Evolutionary conservation across 129 eudicot species (phyloP), one percentile per base, ranked within the genome.

Genomic region (Pulicaria dysenterica): DNA sequence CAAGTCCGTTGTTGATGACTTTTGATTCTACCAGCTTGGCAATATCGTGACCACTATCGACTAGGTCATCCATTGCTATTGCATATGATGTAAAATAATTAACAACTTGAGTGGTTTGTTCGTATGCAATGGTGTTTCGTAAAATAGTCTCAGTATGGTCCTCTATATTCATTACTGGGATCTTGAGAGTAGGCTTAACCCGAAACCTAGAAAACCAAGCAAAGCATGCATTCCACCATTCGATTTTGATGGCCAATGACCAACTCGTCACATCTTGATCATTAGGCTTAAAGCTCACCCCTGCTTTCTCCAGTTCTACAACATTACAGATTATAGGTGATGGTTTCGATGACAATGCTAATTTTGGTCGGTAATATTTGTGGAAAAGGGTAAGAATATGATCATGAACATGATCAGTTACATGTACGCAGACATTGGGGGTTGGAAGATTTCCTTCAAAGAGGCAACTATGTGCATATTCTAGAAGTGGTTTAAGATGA

Each of bases 81-180:
- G 75, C 76, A 40, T 77, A 77, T 12, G 76, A 69, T 11, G 76
- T 69, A 15, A 77, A 14, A 11, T 69, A 60, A 7, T 34, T 9
- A 38, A 7, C 50, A 40, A 0, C 4, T 4, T 45, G 44, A 41
- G 40, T 40, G 7, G 58, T 48, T 13, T 47, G 56, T 64, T 77
- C 81, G 3, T 57, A 77, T 1, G 64, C 81, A 38, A 77, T 59
- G 6, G 69, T 53, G 64, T 77, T 77, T 51, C 75, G 58, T 7
- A 77, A 42, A 62, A 56, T 31, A 19, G 45, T 17, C 17, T 68
- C 81, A 8, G 81, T 77, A 75, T 12, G 24, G 6, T 77, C 60
- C 5, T 58, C 12, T 4, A 58, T 55, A 44, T 14, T 15, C 56
- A 75, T 0, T 40, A 4, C 19, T 4, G 79, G 64, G 56, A 75